Conservation (phyloP, 2,329 filamentous ascomycete genomes). For the Venturia nashicola region DNA sequence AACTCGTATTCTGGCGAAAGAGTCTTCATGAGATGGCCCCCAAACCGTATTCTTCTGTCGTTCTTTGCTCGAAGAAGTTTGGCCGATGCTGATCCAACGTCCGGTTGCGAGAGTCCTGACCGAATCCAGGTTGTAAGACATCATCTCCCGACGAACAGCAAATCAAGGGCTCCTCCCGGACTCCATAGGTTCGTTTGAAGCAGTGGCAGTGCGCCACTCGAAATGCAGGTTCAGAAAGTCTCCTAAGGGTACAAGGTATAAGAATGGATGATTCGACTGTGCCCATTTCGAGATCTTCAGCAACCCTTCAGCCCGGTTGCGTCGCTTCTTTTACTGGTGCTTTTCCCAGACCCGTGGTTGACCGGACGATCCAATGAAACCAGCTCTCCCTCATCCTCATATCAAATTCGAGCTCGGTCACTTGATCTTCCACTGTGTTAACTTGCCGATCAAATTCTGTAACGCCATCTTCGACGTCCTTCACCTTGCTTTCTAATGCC, state of each 20-base stretch:
- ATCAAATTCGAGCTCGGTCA: slow-evolving; percentile 12
- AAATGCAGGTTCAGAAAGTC: not conserved
- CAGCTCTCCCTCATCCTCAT: slow-evolving; percentile 20
- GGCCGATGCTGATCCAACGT: not conserved
- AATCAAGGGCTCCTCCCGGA: not conserved
- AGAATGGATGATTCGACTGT: not conserved
- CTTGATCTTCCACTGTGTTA: slow-evolving; percentile 28
- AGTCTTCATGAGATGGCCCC: not conserved
- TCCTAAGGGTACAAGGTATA: not conserved
- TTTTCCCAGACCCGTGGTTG: slow-evolving; percentile 16
- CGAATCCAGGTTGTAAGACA: too few relatives aligned
- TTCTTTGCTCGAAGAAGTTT: not conserved
- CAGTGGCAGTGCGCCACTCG: not conserved
- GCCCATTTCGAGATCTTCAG: not conserved
- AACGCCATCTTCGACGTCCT: slow-evolving; percentile 78
- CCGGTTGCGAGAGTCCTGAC: too few relatives aligned
- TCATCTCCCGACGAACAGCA: too few relatives aligned
- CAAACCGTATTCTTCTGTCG: not conserved
- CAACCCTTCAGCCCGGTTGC: not conserved
- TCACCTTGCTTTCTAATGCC: slow-evolving; percentile 63
- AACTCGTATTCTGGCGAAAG: not conserved
- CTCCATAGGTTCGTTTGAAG: not conserved
- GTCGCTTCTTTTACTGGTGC: not conserved
- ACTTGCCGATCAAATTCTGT: slow-evolving; percentile 63
- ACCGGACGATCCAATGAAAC: slow-evolving; percentile 20